Evolutionary conservation across 768 basidiomycete genomes (phyloP).

Genomic region (Tephrocybe sp.): DNA sequence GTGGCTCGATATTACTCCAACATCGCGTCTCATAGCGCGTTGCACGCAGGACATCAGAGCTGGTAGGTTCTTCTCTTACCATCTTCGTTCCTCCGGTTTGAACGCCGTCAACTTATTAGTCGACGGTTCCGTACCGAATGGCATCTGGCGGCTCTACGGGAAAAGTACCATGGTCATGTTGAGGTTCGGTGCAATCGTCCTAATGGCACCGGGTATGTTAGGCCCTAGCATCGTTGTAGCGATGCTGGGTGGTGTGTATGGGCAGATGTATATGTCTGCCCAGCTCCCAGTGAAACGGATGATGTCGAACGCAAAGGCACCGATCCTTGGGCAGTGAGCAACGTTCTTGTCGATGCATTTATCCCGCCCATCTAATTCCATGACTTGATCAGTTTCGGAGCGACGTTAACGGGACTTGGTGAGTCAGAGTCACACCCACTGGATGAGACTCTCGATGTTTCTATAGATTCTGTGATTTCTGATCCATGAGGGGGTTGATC

Average conservation of each 20-base stretch:
- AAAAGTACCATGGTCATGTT: conserved; percentile 33
- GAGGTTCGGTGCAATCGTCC: conserved; percentile 40
- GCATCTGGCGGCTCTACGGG: conserved; percentile 26
- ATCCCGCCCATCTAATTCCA: conserved; percentile 1
- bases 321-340: conserved; percentile 34
- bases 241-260: conserved; percentile 39
- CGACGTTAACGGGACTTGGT: conserved; percentile 58
- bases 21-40: conserved; percentile 55
- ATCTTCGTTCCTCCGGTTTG: conserved; percentile 34
- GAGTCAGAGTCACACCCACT: conserved; percentile 18
- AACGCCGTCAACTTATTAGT: conserved; percentile 39
- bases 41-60: conserved; percentile 64
- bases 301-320: conserved; percentile 36
- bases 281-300: conserved; percentile 48
- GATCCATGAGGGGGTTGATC: neutral
- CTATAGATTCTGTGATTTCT: neutral
- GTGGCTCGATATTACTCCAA: conserved; percentile 44
- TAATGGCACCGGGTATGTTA: conserved; percentile 44
- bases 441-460: neutral
- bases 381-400: conserved; percentile 35
- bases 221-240: conserved; percentile 41
- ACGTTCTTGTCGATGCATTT: conserved; percentile 37
- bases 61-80: conserved; percentile 17
- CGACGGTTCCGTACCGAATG: conserved; percentile 38
- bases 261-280: conserved; percentile 41